phyloP scores from a whole-genome alignment of 2,329 filamentous ascomycete genomes.

The Neonectria coccinea region DNA sequence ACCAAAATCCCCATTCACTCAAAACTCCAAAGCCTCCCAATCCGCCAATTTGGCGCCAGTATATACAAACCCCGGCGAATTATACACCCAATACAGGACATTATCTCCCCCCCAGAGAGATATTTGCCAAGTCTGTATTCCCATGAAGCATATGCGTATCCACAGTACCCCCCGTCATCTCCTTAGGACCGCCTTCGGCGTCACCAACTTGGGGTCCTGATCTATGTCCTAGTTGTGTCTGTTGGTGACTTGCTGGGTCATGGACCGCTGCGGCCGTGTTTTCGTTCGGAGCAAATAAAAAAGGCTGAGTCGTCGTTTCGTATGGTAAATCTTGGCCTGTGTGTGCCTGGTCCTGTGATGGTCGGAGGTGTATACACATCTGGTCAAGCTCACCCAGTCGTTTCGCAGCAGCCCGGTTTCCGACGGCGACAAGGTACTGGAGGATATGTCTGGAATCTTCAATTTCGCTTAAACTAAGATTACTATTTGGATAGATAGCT shows the following conservation, averaged over 20 bases:
- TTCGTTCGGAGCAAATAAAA: constrained; percentile 15
- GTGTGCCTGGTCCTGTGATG: constrained; percentile 16
- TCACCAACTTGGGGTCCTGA: background rate
- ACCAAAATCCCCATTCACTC: background rate
- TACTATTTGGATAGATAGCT: constrained; percentile 22
- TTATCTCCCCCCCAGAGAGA: constrained; percentile 30
- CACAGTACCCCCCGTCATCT: background rate
- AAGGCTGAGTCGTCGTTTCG: constrained; percentile 16
- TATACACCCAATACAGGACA: constrained; percentile 33
- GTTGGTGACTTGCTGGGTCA: background rate
- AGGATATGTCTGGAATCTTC: constrained; percentile 29
- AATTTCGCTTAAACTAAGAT: constrained; percentile 23
- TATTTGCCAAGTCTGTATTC: constrained; percentile 27
- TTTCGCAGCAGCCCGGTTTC: constrained; percentile 32
- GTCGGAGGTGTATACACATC: constrained; percentile 30
- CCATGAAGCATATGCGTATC: constrained; percentile 8
- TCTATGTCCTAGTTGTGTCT: background rate
- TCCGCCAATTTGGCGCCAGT: constrained; percentile 30
- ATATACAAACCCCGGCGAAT: constrained; percentile 22
- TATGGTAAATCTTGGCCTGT: constrained; percentile 19
- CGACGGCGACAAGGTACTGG: constrained; percentile 27
- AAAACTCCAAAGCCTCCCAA: constrained; percentile 29
- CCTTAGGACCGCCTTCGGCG: background rate
- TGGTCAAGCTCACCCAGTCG: constrained; percentile 32
- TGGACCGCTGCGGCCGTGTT: background rate